A percentile compares a stretch with the other conserved stretches of the same genome.
These are phyloP conservation scores for Dendryphion nanum DNA, from an alignment of 2,329 filamentous ascomycete genomes.

Conservation along the genomic window DNA sequence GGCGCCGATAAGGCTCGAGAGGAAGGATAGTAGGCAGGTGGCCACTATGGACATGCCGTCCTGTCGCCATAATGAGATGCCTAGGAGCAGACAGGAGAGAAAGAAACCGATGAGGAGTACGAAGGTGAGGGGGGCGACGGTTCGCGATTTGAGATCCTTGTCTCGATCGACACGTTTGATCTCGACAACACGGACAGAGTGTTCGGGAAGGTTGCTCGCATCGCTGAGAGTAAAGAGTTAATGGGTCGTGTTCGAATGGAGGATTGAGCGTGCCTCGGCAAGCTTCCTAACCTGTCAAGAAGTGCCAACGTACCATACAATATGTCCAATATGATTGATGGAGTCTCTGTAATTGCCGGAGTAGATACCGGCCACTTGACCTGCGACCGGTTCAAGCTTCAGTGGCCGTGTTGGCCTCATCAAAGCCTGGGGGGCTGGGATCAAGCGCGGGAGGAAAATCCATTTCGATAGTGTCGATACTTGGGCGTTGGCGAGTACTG, in stretches of 20 bases:
- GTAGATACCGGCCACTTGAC: constrained; percentile 45
- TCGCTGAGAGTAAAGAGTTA: constrained; percentile 21
- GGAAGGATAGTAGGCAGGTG: constrained; percentile 46
- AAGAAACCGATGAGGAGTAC: constrained; percentile 47
- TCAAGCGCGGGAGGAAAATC: constrained; percentile 50
- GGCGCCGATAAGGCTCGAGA: constrained; percentile 50
- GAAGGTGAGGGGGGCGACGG: constrained; percentile 45
- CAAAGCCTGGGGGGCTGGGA: constrained; percentile 52
- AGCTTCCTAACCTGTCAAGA: background rate
- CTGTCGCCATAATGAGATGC: constrained; percentile 42
- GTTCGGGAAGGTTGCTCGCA: constrained; percentile 34
- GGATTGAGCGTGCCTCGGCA: too few species aligned
- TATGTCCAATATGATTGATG: constrained; percentile 51
- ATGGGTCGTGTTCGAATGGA: background rate
- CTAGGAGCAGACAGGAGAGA: constrained; percentile 45
- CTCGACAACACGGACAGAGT: constrained; percentile 42
- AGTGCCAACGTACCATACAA: constrained; percentile 41
- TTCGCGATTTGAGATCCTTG: constrained; percentile 42
- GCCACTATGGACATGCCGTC: constrained; percentile 54
- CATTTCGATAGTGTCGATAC: constrained; percentile 50
- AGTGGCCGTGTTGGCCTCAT: constrained; percentile 46
- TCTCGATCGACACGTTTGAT: constrained; percentile 33
- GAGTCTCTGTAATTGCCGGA: constrained; percentile 48
- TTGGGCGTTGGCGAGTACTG: constrained; percentile 50
- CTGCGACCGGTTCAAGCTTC: constrained; percentile 41